Evolutionary conservation across 2,329 filamentous ascomycete genomes (phyloP), one percentile per base, ranked within the genome.

Genomic region (Colletotrichum costaricense): DNA sequence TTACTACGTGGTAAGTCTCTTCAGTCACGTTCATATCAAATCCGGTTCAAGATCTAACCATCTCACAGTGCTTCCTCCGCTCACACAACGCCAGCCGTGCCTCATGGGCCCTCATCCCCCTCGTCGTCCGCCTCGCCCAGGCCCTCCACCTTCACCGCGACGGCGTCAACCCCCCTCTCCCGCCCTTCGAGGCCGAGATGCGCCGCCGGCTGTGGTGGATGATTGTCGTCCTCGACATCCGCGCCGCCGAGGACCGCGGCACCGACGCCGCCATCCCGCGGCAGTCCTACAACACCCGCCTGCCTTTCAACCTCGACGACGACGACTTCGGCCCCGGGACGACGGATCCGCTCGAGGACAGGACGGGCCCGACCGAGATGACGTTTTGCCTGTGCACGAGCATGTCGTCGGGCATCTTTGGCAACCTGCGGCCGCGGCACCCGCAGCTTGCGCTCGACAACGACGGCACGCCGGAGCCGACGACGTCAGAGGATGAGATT

Each of bases 131-230:
- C 7, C 82, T 88, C 4, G 84, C 82, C 0, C 86, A 87, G 57
- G 83, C 81, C 1, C 78, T 84, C 22, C 78, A 80, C 46, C 78
- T 88, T 5, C 84, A 87, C 66, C 82, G 82, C 5, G 86, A 88
- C 74, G 82, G 83, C 4, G 79, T 80, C 49, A 81, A 80, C 5
- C 78, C 78, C 6, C 76, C 78, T 1, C 81, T 83, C 57, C 76
- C 81, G 0, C 85, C 88, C 0, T 92, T 89, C 74, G 87, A 92
- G 69, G 85, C 86, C 3, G 88, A 92, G 79, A 87, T 92, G 81
- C 86, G 90, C 24, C 86, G 91, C 9, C 85, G 91, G 3, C 78
- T 92, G 0, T 93, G 90, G 88, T 89, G 89, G 82, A 89, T 92
- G 75, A 86, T 93, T n/a, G 79, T 91, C 35, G 85, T 90, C n/a